These are phyloP conservation scores for Spathaspora sp. DNA, from an alignment of 1,139 yeast species.

Conservation along the genomic window DNA sequence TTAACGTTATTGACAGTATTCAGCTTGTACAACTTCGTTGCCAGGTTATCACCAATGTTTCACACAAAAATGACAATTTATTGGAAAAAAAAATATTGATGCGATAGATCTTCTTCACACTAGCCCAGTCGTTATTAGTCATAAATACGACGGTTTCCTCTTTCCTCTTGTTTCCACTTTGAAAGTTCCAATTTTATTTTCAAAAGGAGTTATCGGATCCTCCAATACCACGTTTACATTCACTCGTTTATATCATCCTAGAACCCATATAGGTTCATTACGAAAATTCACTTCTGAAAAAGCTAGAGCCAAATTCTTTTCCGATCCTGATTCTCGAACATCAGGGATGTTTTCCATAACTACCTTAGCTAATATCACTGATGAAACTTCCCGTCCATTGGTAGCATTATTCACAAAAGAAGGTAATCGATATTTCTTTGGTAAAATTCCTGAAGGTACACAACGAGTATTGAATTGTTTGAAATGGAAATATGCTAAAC, in stretches of 20 bases:
- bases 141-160: neutral
- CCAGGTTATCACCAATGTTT: neutral
- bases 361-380: conserved; percentile 56
- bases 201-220: neutral
- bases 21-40: too few species aligned
- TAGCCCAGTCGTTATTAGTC: neutral
- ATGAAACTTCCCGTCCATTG: conserved; percentile 61
- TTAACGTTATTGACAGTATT: too few species aligned
- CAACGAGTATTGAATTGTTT: conserved; percentile 59
- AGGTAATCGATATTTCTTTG: conserved; percentile 70
- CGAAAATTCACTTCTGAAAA: conserved; percentile 4
- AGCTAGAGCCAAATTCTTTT: neutral
- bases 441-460: conserved; percentile 81
- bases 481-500: conserved; percentile 51
- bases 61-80: neutral
- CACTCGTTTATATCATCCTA: neutral
- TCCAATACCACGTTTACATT: neutral
- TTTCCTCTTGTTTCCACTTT: neutral
- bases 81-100: neutral
- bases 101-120: neutral
- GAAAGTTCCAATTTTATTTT: neutral
- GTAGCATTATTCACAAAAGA: conserved; percentile 48
- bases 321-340: neutral
- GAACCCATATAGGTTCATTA: neutral
- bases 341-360: conserved; percentile 35